Evolutionary conservation across 495 filamentous ascomycete genomes (phyloP), one percentile per base, ranked within the genome.

Genomic region (Annulohypoxylon stygium): DNA sequence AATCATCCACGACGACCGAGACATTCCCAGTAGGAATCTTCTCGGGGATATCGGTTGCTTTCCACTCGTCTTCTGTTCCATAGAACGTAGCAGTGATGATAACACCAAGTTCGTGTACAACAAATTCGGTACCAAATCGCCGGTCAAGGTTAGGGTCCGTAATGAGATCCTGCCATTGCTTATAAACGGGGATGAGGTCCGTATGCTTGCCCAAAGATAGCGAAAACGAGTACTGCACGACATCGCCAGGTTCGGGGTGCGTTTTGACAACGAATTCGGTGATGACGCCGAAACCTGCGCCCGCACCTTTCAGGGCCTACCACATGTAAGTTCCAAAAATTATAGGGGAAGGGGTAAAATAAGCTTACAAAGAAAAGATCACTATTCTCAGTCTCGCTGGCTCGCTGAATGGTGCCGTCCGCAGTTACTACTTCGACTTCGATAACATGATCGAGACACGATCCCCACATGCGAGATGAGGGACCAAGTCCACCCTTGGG

Each of bases 241-340:
- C 82, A 57, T 80, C 73, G 12, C 74, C 76, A 0, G 90, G 90
- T 34, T 89, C 90, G 0, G 86, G 81, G 23, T 88, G 82, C 0
- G 90, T 92, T 60, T 82, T 81, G 16, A 92, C 59, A 30, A 90
- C 85, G 69, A 93, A 92, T 50, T 85, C 84, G 36, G 89, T 91
- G 65, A 91, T 83, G 64, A 92, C 83, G 51, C 89, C 90, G 60
- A 92, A 90, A 18, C 86, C 86, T 18, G 88, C 85, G 16, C 83
- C 89, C 1, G 90, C 89, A 7, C 90, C 90, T 66, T 83, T 84
- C 39, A 91, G 74, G 11, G 86, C 87, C 82, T 85, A 73, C 51
- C 20, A 43, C 39, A 50, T 66, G 71, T 82, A 55, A 75, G 78
- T 36, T 43, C 61, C 26, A 8, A 62, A 36, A 36, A 0, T 45